A percentile compares a stretch with the other conserved stretches of the same genome.
phyloP scores from a whole-genome alignment of 2,329 filamentous ascomycete genomes.

The Xylariaceae sp. region DNA sequence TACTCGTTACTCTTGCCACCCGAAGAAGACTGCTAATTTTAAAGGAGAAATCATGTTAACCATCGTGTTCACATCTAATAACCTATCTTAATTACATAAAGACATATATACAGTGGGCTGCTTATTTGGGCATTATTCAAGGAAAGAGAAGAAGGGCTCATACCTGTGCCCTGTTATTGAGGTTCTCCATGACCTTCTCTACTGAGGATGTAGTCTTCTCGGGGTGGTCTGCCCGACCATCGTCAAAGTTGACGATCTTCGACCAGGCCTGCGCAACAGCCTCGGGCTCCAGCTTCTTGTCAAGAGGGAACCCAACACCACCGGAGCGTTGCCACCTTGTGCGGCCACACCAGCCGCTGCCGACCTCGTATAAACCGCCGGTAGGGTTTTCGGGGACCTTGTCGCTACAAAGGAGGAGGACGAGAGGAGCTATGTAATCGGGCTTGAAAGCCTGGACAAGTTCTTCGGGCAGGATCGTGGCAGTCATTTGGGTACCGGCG shows the following conservation, averaged over 20 bases:
- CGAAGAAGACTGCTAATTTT: conserved; percentile 15
- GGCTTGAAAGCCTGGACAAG: conserved; percentile 99
- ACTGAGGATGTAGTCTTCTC: conserved; percentile 72
- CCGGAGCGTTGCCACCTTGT: conserved; percentile 94
- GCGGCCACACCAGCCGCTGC: conserved; percentile 85
- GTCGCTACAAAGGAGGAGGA: conserved; percentile 80
- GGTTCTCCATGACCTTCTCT: conserved; percentile 74
- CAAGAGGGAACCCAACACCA: conserved; percentile 86
- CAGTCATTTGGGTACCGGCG: conserved; percentile 92
- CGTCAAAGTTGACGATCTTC: conserved; percentile 81
- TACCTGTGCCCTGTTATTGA: conserved; percentile 72
- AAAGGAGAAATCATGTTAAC: too few relatives aligned
- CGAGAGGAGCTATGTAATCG: conserved; percentile 92
- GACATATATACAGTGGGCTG: conserved; percentile 25
- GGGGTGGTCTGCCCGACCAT: conserved; percentile 82
- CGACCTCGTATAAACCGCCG: conserved; percentile 88
- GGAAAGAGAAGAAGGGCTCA: conserved; percentile 39
- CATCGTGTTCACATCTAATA: too few relatives aligned
- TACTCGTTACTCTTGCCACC: conserved; percentile 55
- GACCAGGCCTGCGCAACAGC: conserved; percentile 72
- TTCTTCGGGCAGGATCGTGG: conserved; percentile 91
- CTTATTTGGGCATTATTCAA: conserved; percentile 22
- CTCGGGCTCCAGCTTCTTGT: conserved; percentile 80
- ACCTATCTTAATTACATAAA: too few relatives aligned
- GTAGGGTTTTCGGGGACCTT: conserved; percentile 79